phyloP scores from a whole-genome alignment of 1,139 yeast genomes.

The Zhuliangozyma parablackwelliae region DNA sequence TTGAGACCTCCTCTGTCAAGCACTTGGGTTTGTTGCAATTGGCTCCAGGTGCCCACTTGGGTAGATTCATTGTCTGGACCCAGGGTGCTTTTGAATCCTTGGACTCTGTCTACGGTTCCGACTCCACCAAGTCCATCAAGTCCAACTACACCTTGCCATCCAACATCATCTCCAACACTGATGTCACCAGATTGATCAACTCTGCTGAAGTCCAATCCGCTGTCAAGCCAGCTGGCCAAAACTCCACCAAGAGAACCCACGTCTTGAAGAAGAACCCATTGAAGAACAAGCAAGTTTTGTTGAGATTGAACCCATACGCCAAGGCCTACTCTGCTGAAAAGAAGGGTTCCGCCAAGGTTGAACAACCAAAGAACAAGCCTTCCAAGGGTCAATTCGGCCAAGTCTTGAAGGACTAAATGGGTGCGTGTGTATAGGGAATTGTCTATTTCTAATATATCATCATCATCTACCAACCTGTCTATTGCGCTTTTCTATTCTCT shows the following conservation, averaged over 20 bases:
- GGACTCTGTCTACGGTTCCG: conserved; percentile 97
- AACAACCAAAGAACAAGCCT: conserved; percentile 57
- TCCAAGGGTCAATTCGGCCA: conserved; percentile 69
- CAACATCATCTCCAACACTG: conserved; percentile 93
- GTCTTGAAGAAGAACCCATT: conserved; percentile 99
- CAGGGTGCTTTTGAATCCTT: conserved; percentile 96
- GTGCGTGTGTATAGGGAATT: background rate
- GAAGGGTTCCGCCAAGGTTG: conserved; percentile 81
- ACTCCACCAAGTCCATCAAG: conserved; percentile 79
- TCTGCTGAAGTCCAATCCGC: conserved; percentile 98
- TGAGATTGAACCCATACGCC: conserved; percentile 99
- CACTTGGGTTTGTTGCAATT: conserved; percentile 95
- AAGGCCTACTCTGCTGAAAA: conserved; percentile 92
- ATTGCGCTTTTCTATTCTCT: background rate
- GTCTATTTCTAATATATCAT: too few species aligned
- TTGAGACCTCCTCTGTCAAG: conserved; percentile 91
- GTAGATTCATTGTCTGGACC: conserved; percentile 99
- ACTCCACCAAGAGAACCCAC: conserved; percentile 89
- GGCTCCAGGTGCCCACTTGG: conserved; percentile 99
- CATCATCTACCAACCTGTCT: background rate
- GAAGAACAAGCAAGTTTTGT: conserved; percentile 97
- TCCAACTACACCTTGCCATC: conserved; percentile 89
- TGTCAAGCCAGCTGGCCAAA: conserved; percentile 94
- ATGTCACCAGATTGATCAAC: conserved; percentile 96
- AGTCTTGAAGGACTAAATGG: conserved; percentile 52